phyloP scores from a whole-genome alignment of 345 rosid species.

The Eucalyptus decipiens region DNA sequence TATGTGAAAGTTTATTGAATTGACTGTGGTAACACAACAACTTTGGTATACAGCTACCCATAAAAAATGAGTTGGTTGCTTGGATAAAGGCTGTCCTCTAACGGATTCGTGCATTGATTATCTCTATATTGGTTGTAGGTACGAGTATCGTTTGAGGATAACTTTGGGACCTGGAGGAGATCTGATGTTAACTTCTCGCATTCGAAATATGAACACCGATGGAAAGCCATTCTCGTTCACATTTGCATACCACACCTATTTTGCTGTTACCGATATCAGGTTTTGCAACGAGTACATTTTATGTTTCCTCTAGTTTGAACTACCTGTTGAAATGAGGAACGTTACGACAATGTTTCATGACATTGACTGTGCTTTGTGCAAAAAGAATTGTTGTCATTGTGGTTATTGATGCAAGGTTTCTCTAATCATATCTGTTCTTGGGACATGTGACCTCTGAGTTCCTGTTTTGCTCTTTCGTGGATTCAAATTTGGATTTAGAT shows the following conservation, averaged over 20 bases:
- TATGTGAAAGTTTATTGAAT: not conserved
- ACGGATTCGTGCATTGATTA: not conserved
- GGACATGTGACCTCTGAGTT: not conserved
- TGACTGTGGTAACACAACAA: not conserved
- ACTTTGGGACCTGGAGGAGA: conserved; percentile 48
- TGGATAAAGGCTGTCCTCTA: not conserved
- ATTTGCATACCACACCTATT: conserved; percentile 52
- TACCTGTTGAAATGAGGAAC: not conserved
- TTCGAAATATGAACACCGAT: conserved; percentile 42
- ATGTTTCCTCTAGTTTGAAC: not conserved
- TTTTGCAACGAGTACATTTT: not conserved
- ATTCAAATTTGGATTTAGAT: not conserved
- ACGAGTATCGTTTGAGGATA: conserved; percentile 42
- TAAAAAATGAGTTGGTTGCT: not conserved
- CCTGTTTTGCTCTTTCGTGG: not conserved
- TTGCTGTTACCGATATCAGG: conserved; percentile 52
- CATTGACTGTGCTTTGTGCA: not conserved
- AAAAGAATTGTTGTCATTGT: not conserved
- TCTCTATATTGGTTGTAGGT: conserved; percentile 9
- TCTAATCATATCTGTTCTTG: not conserved
- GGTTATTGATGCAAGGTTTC: not conserved
- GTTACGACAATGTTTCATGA: not conserved
- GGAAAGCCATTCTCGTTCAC: conserved; percentile 53
- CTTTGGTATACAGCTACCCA: not conserved
- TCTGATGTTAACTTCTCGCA: conserved; percentile 50